Conservation (phyloP, 176 grass and related monocot genomes). For the Aegilops tauschii region DNA sequence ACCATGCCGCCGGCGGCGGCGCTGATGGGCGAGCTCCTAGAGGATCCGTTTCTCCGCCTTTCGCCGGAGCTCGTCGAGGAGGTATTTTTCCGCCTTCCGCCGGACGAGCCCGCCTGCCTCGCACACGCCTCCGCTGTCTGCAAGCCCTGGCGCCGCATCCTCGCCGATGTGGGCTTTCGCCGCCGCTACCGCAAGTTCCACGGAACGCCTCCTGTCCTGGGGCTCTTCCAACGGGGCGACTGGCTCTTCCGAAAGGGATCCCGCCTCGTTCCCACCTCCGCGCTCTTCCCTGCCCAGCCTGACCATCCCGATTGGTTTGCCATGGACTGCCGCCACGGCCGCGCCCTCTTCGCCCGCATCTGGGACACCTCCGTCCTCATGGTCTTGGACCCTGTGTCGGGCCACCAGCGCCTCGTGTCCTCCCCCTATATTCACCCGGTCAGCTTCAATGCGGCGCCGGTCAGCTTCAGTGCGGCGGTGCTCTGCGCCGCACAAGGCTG, state of each 20-base stretch:
- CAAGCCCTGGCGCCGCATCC: neutral
- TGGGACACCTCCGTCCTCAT: neutral
- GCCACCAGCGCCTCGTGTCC: neutral
- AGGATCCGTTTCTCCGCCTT: neutral
- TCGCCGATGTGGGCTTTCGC: neutral
- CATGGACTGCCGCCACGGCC: neutral
- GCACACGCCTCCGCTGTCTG: neutral
- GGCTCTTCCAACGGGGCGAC: neutral
- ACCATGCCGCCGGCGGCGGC: neutral
- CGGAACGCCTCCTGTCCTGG: neutral
- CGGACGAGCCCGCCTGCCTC: neutral
- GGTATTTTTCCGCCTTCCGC: neutral
- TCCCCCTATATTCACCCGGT: neutral
- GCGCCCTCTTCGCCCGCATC: neutral
- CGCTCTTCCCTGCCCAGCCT: neutral
- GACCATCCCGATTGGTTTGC: neutral
- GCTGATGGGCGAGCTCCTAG: neutral
- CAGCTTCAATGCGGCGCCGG: neutral
- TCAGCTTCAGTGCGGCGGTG: neutral
- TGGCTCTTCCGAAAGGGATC: neutral
- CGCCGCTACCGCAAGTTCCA: constrained; percentile 25
- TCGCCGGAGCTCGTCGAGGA: neutral
- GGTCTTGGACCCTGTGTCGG: neutral
- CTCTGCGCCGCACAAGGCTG: neutral
- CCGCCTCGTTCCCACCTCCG: neutral